These are phyloP conservation scores for Colletotrichum cereale DNA, from an alignment of 2,329 filamentous ascomycete species.

Conservation along the genomic window DNA sequence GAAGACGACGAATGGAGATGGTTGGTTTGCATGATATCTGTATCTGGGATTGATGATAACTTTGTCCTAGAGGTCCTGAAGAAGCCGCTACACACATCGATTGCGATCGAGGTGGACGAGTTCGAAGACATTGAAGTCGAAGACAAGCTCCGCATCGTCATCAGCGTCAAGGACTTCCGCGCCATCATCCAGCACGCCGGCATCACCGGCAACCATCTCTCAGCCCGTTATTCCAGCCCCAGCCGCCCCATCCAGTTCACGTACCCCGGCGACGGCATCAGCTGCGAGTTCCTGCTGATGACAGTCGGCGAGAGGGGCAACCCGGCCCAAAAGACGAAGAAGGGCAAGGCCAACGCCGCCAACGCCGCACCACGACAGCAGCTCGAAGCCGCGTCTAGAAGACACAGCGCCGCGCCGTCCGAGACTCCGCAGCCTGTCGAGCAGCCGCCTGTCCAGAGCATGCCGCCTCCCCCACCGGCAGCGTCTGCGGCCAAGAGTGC, in stretches of 20 bases:
- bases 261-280: constrained; percentile 76
- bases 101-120: constrained; percentile 80
- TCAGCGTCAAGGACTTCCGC: constrained; percentile 86
- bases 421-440: constrained; percentile 47
- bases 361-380: constrained; percentile 57
- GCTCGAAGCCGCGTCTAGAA: constrained; percentile 62
- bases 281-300: constrained; percentile 85
- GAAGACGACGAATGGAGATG: constrained; percentile 75
- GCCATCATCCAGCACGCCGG: constrained; percentile 83
- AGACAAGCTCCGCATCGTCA: constrained; percentile 81
- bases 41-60: constrained; percentile 36
- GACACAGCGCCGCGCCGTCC: constrained; percentile 55
- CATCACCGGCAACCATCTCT: constrained; percentile 74
- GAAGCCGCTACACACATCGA: constrained; percentile 84
- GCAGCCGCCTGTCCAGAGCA: constrained; percentile 45
- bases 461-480: constrained; percentile 47
- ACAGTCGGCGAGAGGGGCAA: constrained; percentile 77
- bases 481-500: constrained; percentile 25
- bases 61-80: constrained; percentile 74
- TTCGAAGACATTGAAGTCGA: constrained; percentile 82
- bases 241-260: constrained; percentile 79
- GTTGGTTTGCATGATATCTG: constrained; percentile 44
- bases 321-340: constrained; percentile 62
- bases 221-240: constrained; percentile 78
- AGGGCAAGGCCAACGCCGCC: constrained; percentile 50